A percentile compares a stretch with the other conserved stretches of the same genome.
Evolutionary conservation across 805 yeast species (phyloP).

Genomic region (Yamadazyma akitaensis): DNA sequence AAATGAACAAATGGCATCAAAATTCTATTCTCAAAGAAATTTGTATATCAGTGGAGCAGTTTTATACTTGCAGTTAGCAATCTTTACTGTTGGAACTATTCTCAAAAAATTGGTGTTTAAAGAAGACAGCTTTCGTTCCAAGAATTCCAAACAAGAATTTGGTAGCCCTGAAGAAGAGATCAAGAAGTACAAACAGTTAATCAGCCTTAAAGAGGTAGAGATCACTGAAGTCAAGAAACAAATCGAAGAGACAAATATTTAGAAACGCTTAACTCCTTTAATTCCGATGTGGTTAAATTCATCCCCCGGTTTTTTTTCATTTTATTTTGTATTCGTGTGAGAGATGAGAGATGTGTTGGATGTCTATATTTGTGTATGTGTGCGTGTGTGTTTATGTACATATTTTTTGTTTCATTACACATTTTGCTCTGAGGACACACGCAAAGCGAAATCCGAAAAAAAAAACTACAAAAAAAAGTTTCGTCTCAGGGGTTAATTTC

Average conservation of each 20-base stretch:
- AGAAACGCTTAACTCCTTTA: not conserved
- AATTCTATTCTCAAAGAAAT: conserved; percentile 63
- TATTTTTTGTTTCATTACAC: too few relatives aligned
- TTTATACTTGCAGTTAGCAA: conserved; percentile 51
- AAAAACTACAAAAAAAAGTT: too few relatives aligned
- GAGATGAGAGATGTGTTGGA: too few relatives aligned
- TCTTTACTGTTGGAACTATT: conserved; percentile 51
- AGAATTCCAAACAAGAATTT: conserved; percentile 10
- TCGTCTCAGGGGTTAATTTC: too few relatives aligned
- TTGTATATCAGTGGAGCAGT: conserved; percentile 63
- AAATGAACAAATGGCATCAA: conserved; percentile 52
- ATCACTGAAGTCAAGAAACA: conserved; percentile 49
- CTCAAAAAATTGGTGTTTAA: conserved; percentile 50
- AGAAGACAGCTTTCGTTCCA: conserved; percentile 26
- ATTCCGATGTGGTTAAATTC: too few relatives aligned
- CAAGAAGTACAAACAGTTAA: conserved; percentile 31
- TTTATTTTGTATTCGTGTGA: too few relatives aligned
- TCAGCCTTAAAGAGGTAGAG: conserved; percentile 41
- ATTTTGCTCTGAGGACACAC: too few relatives aligned
- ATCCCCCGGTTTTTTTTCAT: not conserved
- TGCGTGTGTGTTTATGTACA: too few relatives aligned
- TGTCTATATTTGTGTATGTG: too few relatives aligned
- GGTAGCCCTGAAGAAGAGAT: conserved; percentile 25
- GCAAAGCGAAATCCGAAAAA: too few relatives aligned
- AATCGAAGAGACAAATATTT: conserved; percentile 10